phyloP scores from a whole-genome alignment of 2,329 filamentous ascomycete genomes.

The Colletotrichum orbiculare region DNA sequence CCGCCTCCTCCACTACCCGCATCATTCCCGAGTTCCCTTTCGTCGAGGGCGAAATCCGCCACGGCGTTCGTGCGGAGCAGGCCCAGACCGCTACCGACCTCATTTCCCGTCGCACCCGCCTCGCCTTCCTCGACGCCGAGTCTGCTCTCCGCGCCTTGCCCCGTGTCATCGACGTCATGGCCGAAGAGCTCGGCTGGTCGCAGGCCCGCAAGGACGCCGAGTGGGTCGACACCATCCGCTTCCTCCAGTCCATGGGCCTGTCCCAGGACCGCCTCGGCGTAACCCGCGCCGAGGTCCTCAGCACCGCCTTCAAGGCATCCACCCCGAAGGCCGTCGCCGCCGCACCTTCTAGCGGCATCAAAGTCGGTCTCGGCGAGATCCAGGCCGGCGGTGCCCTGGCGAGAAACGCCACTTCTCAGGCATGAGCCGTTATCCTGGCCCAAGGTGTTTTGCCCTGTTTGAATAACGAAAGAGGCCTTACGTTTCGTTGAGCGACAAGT shows the following conservation, averaged over 20 bases:
- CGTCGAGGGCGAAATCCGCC: conserved; percentile 78
- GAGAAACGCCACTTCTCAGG: conserved; percentile 25
- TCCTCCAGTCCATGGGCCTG: conserved; percentile 59
- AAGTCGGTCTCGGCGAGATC: conserved; percentile 24
- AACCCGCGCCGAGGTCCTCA: conserved; percentile 44
- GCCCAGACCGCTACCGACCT: conserved; percentile 79
- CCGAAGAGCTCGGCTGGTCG: conserved; percentile 74
- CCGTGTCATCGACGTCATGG: conserved; percentile 78
- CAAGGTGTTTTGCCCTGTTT: not conserved
- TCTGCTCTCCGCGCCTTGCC: conserved; percentile 76
- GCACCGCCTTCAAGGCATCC: conserved; percentile 22
- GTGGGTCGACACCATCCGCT: conserved; percentile 64
- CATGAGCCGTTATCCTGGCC: not conserved
- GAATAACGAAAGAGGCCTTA: conserved; percentile 9
- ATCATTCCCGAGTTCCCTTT: conserved; percentile 76
- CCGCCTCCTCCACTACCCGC: conserved; percentile 62
- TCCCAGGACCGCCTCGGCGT: conserved; percentile 41
- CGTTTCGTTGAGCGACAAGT: not conserved
- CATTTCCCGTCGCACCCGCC: conserved; percentile 74
- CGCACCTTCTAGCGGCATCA: conserved; percentile 25
- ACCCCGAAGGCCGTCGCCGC: conserved; percentile 15
- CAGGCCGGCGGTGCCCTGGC: conserved; percentile 28
- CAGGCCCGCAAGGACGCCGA: conserved; percentile 64
- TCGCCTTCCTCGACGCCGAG: conserved; percentile 82
- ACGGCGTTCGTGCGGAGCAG: conserved; percentile 78